Evolutionary conservation across 495 filamentous ascomycete genomes (phyloP), one percentile per base, ranked within the genome.

Genomic region (Opeltia flavorubescens): DNA sequence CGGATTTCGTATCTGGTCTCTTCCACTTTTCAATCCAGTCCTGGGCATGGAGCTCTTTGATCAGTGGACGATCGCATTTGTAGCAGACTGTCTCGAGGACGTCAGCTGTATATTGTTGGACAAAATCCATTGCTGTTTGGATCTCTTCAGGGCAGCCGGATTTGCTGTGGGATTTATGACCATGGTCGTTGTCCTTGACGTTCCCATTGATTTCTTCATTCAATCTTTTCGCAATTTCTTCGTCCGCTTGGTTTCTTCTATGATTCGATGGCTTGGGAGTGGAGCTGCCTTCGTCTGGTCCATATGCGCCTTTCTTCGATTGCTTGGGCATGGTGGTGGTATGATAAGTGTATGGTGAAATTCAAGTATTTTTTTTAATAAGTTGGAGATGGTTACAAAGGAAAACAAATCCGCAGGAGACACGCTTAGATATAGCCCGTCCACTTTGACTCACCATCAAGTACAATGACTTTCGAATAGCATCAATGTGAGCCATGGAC

Each of bases 61-160:
- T 48, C 13, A 48, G 45, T 6, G 18, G 21, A 11, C n/a, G 15
- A 3, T 35, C 45, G 34, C 45, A 48, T 21, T 48, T 48, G 18
- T 35, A 23, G 25, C 45, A 48, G 8, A 17, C 40, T 11, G 34
- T 40, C 5, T 12, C n/a, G 3, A 48, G 12, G 21, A 20, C 34
- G 1, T 40, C 34, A 3, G 15, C 20, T 18, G 33, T 26, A 26
- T 25, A 48, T 20, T 48, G 21, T 27, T 48, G 45, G 5, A 48
- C 33, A n/a, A 39, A 13, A 1, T 17, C 26, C 11, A 48, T 9
- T 4, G 31, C 33, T 41, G 25, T 15, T 20, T 38, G 8, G 12
- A 48, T 48, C 21, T 38, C 35, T 3, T 39, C 27, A 8, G 45
- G 45, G 13, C 28, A 48, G 9, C 15, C 38, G 13, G 9, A 25